Evolutionary conservation across 2,329 filamentous ascomycete genomes (phyloP), one percentile per base, ranked within the genome.

Genomic region (Scedosporium dehoogii): DNA sequence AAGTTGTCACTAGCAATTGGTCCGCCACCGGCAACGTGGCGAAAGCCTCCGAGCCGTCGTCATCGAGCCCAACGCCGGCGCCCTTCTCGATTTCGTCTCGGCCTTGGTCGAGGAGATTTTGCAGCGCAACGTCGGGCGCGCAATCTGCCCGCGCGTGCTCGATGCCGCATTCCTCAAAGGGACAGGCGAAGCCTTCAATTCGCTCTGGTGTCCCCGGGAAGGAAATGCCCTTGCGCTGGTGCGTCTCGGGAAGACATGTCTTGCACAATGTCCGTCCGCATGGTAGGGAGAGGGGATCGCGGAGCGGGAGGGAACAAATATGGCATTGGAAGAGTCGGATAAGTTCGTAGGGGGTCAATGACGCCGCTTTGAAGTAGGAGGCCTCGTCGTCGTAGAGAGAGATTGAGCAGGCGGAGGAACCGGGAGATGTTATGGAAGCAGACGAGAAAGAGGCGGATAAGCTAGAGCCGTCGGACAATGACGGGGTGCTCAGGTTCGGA

Each of bases 231-330:
- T 78, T 77, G 55, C 91, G 83, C 16, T 79, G 72, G 68, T 87
- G 83, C 2, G 85, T 75, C 57, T 83, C 74, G 1, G 92, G 92
- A 1, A 96, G 75, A 73, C 92, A 97, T 59, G 73, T 73, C 69
- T 82, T 85, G 75, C 92, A 97, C 10, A 96, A 74, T 10, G 87
- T 87, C 69, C 88, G 85, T 29, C 92, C 91, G 71, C 92, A 97
- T 4, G 92, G 91, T 4, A 96, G 77, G 0, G 89, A 89, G 63
- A 91, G 80, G 4, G 92, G 90, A 7, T 84, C 79, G 56, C 75
- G 79, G 33, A 94, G 77, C 1, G 88, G 87, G 53, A 77, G 78
- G 3, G 87, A 90, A 73, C 92, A 96, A 65, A 82, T 76, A 10
- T 81, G 81, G 71, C 92, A 97, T 74, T 96, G 91, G 61, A 94